Percentiles rank a stretch among this genome's conserved stretches.
These are phyloP conservation scores for Apostasia shenzhenica DNA, from an alignment of 106 monocot genomes.

Conservation along the genomic window DNA sequence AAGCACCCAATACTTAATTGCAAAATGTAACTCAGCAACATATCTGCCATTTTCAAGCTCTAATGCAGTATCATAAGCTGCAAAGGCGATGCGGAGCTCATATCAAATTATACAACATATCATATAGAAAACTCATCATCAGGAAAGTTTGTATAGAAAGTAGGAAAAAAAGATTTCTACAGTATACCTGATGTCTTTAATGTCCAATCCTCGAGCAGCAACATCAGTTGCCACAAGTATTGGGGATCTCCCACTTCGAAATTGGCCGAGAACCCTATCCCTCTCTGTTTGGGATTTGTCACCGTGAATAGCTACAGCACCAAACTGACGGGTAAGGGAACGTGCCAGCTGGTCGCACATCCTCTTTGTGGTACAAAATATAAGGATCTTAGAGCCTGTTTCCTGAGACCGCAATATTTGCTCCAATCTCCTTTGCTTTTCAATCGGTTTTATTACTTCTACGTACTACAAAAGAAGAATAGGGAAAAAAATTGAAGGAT, in stretches of 20 bases:
- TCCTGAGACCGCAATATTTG: conserved; percentile 88
- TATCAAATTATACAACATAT: neutral
- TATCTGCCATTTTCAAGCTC: too few relatives aligned
- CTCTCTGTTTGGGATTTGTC: conserved; percentile 81
- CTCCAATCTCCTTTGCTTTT: conserved; percentile 79
- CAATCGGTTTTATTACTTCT: conserved; percentile 57
- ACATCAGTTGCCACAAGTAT: conserved; percentile 79
- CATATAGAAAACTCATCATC: too few relatives aligned
- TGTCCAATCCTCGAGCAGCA: conserved; percentile 81
- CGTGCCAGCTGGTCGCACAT: conserved; percentile 90
- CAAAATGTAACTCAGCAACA: too few relatives aligned
- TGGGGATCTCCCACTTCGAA: conserved; percentile 69
- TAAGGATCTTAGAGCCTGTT: conserved; percentile 67
- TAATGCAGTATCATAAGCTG: neutral
- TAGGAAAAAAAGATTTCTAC: neutral
- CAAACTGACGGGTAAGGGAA: conserved; percentile 59
- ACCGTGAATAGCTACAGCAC: conserved; percentile 73
- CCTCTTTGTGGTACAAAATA: conserved; percentile 90
- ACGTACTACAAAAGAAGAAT: conserved; percentile 39
- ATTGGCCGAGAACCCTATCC: conserved; percentile 69
- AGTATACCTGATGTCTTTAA: conserved; percentile 84
- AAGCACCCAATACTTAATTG: neutral
- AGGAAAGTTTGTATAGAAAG: neutral
- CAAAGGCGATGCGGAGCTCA: neutral
- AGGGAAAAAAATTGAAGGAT: neutral